A percentile compares a stretch with the other conserved stretches of the same genome.
These are phyloP conservation scores for Papiliotrema laurentii DNA, from an alignment of 1,284 basidiomycete species.

Conservation along the genomic window DNA sequence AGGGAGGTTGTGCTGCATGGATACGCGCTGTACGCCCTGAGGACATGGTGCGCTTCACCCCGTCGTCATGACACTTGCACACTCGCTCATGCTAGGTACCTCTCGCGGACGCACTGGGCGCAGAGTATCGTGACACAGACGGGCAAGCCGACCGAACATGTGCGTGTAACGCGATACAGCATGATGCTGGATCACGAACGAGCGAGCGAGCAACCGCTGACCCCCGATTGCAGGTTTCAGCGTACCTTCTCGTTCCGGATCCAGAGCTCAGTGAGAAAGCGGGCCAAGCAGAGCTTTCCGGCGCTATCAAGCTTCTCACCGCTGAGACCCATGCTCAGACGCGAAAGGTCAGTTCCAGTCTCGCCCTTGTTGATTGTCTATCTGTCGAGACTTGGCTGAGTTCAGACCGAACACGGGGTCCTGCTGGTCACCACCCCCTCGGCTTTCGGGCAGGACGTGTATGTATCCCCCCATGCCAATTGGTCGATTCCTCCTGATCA, in stretches of 20 bases:
- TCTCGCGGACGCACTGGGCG: slow-evolving; percentile 39
- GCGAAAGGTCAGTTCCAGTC: slow-evolving; percentile 15
- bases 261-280: slow-evolving; percentile 20
- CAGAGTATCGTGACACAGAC: slow-evolving; percentile 42
- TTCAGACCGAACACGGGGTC: slow-evolving; percentile 36
- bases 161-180: slow-evolving; percentile 8
- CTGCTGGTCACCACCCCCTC: slow-evolving; percentile 36
- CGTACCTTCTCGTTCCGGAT: slow-evolving; percentile 33
- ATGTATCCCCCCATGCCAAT: too few species aligned
- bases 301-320: slow-evolving; percentile 24
- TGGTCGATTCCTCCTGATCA: background rate
- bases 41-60: slow-evolving; percentile 32
- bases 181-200: background rate
- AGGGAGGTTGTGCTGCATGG: slow-evolving; percentile 34
- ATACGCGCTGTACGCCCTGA: slow-evolving; percentile 38
- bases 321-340: slow-evolving; percentile 25
- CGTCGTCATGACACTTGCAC: background rate
- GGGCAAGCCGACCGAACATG: slow-evolving; percentile 40
- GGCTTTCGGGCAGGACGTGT: slow-evolving; percentile 42
- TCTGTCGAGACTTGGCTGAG: too few species aligned
- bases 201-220: background rate
- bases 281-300: slow-evolving; percentile 22
- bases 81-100: slow-evolving; percentile 23
- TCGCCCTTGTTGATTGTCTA: too few species aligned
- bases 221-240: slow-evolving; percentile 27